Base-by-base conservation (phyloP, 1,284 basidiomycete genomes). In the Laetiporus sulphureus region DNA sequence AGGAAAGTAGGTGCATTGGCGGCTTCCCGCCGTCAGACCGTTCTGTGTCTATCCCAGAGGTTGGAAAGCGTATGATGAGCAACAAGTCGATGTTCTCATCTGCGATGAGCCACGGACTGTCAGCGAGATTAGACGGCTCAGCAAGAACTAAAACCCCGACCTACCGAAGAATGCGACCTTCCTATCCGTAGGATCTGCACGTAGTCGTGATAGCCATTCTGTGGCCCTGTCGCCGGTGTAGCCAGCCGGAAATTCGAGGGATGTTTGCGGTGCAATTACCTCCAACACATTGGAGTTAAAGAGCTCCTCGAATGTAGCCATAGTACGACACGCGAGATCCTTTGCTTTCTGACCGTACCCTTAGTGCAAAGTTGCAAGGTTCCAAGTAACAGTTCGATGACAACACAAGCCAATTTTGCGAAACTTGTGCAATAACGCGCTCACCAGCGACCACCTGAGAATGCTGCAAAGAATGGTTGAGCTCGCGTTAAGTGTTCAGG, bases 1-100 rank as follows among this genome's bases (percentile, higher is more conserved):
- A 81, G 1, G 75, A 65, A 13, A 86, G 66, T 16, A 91, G 62
- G 15, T 68, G 51, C 7, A 67, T 53, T 2, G 85, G 79, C 13
- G 83, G 82, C 23, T 65, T 52, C n/a, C n/a, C n/a, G 5, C 59
- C 50, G 3, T 60, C 58, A 41, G 71, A 62, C 16, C 47, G 45
- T n/a, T 40, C 23, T 19, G 42, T 27, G 5, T 51, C 44, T 10
- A 50, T 38, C 32, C 30, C 68, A 60, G 46, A 72, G 63, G 47
- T 34, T 4, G 53, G 47, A 22, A 61, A 52, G 21, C 54, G 58
- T 22, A 56, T 44, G 16, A 73, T 66, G 10, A 91, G 63, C 36
- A 87, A 61, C 33, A 84, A 75, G 44, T 76, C 72, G n/a, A 92
- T 66, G 52, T 84, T 78, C 61, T 92, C 89, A 47, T 83, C 80